Conservation (phyloP, 1,284 basidiomycete species). For the Rhodotorula sp. region DNA sequence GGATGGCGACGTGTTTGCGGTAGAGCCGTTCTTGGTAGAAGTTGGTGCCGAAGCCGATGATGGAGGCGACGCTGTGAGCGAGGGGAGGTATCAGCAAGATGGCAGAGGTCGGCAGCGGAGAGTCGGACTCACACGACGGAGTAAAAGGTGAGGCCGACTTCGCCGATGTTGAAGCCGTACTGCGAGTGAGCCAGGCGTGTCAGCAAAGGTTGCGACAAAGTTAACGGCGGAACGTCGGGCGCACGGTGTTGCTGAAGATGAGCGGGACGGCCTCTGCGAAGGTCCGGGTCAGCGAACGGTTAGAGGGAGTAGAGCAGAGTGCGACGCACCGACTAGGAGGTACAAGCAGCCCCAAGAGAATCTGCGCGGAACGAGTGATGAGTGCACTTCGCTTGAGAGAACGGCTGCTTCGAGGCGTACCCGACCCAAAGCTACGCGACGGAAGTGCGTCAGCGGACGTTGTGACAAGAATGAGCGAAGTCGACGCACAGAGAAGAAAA, state of each 20-base stretch:
- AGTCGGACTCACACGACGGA: conserved; percentile 14
- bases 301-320: conserved; percentile 7
- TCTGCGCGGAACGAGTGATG: background rate
- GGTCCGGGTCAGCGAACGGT: background rate
- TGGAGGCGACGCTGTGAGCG: conserved; percentile 23
- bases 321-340: conserved; percentile 24
- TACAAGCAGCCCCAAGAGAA: conserved; percentile 25
- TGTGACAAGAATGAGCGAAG: too few species aligned
- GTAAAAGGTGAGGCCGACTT: conserved; percentile 34
- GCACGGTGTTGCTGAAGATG: conserved; percentile 27
- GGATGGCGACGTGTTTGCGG: conserved; percentile 52
- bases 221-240: background rate
- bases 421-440: conserved; percentile 9
- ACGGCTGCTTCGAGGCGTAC: background rate
- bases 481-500: conserved; percentile 32
- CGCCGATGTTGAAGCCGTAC: conserved; percentile 36
- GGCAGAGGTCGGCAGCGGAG: background rate
- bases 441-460: background rate
- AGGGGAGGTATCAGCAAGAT: background rate
- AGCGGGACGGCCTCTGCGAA: conserved; percentile 31
- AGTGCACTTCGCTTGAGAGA: background rate
- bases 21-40: conserved; percentile 53
- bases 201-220: background rate
- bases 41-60: conserved; percentile 28
- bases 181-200: background rate